Evolutionary conservation across 257 asterid genomes (phyloP), one percentile per base, ranked within the genome.

Genomic region (Solanum etuberosum): DNA sequence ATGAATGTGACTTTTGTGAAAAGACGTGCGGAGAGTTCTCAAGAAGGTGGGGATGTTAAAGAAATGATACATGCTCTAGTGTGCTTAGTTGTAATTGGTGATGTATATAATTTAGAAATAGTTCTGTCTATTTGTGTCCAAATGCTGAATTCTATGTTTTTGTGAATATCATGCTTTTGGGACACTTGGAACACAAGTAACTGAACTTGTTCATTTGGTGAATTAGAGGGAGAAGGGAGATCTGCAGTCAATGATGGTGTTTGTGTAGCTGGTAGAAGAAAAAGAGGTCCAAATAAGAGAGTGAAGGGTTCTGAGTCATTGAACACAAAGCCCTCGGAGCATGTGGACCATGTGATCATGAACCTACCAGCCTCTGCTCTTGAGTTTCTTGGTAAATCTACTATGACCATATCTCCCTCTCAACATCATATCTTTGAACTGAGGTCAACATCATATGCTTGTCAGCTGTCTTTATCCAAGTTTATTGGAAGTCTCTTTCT

Each of bases 351-450:
- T 86, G 92, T 95, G 87, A 92, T 97, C 78, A 97, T 97, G 99
- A 95, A 97, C 90, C 92, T 97, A 54, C 99, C 99, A 77, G 99
- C 99, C 34, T 95, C 99, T 87, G 98, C 99, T 31, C 42, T 95
- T 18, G 94, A 93, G 38, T 97, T 97, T 90, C 98, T 97, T 86
- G 99, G 99, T 94, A 93, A 48, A 92, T 71, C 70, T 48, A 31
- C 85, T 48, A 31, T 81, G n/a, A 48, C 84, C 42, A 15, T n/a
- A 14, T 38, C 70, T 76, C 40, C 59, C 63, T 80, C 42, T 74
- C 29, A 85, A 67, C 51, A 46, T 48, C 9, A 71, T 71, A 18
- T 71, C 48, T 71, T 31, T 46, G 38, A 51, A 85, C 72, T 85
- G 81, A 42, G 23, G 54, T 74, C 87, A 32, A 21, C 29, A 59